Evolutionary conservation across 441 rosid species (phyloP).

Genomic region (Syzygium malaccense): DNA sequence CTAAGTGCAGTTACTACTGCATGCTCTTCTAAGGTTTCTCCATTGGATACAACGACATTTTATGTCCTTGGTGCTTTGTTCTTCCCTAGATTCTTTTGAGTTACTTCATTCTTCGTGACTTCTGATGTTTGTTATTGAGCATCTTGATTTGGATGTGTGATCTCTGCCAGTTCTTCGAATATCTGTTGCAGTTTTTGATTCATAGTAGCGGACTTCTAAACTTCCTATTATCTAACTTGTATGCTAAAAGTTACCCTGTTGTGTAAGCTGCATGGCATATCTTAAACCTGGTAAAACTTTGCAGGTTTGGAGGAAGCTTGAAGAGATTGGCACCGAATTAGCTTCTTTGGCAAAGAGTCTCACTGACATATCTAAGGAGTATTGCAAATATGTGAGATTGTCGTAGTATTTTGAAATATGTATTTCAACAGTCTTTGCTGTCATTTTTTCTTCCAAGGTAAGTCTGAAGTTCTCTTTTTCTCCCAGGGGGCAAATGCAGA

Average conservation of each 20-base stretch:
- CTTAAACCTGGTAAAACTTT: slow-evolving; percentile 5
- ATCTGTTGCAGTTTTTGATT: neutral
- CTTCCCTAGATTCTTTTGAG: neutral
- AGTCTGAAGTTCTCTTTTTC: neutral
- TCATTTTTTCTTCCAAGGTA: neutral
- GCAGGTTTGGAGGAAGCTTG: slow-evolving; percentile 75
- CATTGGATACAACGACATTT: neutral
- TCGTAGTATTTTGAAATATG: neutral
- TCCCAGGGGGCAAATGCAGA: slow-evolving; percentile 19
- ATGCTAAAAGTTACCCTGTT: neutral
- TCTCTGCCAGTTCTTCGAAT: neutral
- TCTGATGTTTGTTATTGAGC: neutral
- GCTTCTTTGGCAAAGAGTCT: slow-evolving; percentile 62
- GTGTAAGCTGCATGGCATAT: neutral
- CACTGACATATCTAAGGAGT: slow-evolving; percentile 43
- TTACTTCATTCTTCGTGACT: neutral
- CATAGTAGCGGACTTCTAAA: neutral
- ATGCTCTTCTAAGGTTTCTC: neutral
- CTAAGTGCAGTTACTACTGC: neutral
- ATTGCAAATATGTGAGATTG: slow-evolving; percentile 12
- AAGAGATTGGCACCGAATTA: slow-evolving; percentile 61
- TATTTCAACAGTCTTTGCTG: neutral
- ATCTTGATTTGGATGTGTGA: neutral
- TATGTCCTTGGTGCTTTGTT: neutral
- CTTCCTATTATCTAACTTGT: neutral